phyloP scores from a whole-genome alignment of 306 rosid genomes.

The Rosa lucieae region DNA sequence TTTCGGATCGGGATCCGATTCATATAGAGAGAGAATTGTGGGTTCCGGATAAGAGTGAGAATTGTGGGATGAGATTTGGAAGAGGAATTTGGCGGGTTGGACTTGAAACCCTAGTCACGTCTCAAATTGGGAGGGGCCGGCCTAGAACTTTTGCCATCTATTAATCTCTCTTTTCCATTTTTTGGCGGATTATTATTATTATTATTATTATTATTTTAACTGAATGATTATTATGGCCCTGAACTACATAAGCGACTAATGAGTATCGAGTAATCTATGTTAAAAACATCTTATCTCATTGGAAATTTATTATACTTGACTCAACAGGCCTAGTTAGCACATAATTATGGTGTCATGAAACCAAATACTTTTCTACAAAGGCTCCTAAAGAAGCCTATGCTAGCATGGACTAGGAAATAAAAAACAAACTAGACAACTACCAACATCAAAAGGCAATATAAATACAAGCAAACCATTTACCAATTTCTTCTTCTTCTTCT shows the following conservation, averaged over 20 bases:
- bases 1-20: conserved; percentile 57
- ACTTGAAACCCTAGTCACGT: conserved; percentile 70
- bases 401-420: no score
- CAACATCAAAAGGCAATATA: no score
- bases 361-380: no score
- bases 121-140: conserved; percentile 29
- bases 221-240: no score
- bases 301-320: accelerated
- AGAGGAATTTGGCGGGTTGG: conserved; percentile 56
- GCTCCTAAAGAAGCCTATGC: no score
- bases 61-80: conserved; percentile 16
- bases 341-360: no score
- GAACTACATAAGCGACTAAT: no score
- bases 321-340: not conserved
- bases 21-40: conserved; percentile 39
- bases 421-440: no score
- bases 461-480: not conserved
- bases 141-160: conserved; percentile 20
- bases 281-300: no score
- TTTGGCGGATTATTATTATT: not conserved
- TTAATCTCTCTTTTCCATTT: conserved; percentile 1
- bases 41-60: conserved; percentile 23
- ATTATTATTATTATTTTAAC: not conserved
- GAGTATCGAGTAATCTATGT: accelerated
- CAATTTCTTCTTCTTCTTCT: not conserved